Conservation (phyloP, 495 filamentous ascomycete genomes). For the Neurospora sp. region DNA sequence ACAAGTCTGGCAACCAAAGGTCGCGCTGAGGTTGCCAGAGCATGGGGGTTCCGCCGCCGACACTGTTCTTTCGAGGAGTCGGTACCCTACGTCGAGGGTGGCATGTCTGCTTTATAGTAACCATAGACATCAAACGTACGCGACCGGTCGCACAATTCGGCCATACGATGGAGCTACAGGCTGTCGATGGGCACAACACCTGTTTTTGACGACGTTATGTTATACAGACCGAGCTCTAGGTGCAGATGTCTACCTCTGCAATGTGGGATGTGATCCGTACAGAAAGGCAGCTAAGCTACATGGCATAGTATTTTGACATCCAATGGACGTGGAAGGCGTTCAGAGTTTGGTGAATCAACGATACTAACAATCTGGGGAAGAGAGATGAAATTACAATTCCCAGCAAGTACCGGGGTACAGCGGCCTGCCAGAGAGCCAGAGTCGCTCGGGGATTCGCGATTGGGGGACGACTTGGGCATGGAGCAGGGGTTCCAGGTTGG, state of each 20-base stretch:
- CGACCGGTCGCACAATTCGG: background rate
- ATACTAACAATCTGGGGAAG: background rate
- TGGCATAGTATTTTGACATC: background rate
- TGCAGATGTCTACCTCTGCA: background rate
- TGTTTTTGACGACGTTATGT: background rate
- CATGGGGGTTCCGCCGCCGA: conserved; percentile 12
- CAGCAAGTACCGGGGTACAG: background rate
- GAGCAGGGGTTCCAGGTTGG: background rate
- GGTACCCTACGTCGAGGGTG: background rate
- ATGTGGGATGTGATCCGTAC: background rate
- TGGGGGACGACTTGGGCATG: background rate
- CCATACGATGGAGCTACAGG: background rate
- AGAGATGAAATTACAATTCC: background rate
- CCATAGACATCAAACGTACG: background rate
- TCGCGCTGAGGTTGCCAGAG: background rate
- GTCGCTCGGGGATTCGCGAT: background rate
- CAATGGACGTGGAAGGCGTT: background rate
- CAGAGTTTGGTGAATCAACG: background rate
- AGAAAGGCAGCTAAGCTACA: background rate
- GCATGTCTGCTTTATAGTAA: background rate
- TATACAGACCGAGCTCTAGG: background rate
- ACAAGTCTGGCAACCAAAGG: background rate
- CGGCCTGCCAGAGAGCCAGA: background rate
- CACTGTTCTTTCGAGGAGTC: background rate
- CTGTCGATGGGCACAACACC: background rate